phyloP scores from a whole-genome alignment of 768 basidiomycete genomes.

The Tricholoma furcatifolium region DNA sequence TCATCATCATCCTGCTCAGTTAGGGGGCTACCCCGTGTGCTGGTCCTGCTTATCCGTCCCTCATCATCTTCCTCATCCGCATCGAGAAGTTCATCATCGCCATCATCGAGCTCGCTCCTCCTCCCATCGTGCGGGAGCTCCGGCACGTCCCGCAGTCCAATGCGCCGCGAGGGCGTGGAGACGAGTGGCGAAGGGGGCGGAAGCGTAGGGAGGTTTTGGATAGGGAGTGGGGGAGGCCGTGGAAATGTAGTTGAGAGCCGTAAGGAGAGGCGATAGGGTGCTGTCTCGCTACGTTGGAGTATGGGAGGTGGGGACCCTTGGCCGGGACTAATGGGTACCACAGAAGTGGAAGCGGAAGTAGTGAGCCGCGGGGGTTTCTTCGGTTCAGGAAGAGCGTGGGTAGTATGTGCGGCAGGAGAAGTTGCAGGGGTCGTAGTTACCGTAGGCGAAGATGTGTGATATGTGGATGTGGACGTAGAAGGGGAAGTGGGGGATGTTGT shows the following conservation, averaged over 20 bases:
- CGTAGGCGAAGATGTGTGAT: neutral
- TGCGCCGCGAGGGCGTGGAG: constrained; percentile 4
- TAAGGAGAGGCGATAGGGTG: constrained; percentile 11
- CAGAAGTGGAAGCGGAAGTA: constrained; percentile 1
- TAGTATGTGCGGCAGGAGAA: constrained; percentile 2
- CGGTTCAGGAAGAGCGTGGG: neutral
- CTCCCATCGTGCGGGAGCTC: constrained; percentile 35
- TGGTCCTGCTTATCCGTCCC: constrained; percentile 3
- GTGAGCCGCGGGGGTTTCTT: neutral
- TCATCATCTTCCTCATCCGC: constrained; percentile 16
- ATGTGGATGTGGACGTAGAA: neutral
- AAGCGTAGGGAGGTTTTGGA: constrained; percentile 50
- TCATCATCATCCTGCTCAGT: constrained; percentile 1
- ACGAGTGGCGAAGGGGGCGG: constrained; percentile 24
- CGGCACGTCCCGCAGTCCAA: constrained; percentile 52
- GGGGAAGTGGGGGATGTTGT: neutral
- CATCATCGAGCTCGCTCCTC: constrained; percentile 1
- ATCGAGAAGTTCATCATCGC: constrained; percentile 15
- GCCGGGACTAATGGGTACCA: neutral
- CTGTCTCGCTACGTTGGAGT: constrained; percentile 13
- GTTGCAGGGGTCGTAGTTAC: neutral
- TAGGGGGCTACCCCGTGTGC: constrained; percentile 2
- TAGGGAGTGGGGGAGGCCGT: constrained; percentile 32
- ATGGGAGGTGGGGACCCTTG: neutral
- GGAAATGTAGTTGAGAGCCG: constrained; percentile 20